Evolutionary conservation across 768 basidiomycete genomes (phyloP), one percentile per base, ranked within the genome.

Genomic region (Strobilomyces echinocephalus): DNA sequence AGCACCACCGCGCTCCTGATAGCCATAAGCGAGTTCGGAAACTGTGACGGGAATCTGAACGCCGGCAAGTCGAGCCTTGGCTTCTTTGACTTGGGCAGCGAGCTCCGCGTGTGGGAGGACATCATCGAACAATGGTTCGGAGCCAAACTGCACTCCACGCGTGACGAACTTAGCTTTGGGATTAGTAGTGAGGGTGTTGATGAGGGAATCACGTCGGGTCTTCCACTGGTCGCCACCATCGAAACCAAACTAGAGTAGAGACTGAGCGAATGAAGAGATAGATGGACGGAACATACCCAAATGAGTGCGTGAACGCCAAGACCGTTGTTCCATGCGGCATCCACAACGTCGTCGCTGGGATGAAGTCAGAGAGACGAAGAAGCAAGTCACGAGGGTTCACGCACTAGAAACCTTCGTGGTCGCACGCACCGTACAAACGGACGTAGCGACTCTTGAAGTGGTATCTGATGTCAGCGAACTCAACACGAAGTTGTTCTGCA

Each of bases 251-350:
- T 73, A 28, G 7, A 30, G 30, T 7, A 8, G 3, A 28, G 16
- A 11, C 34, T 16, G 24, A 20, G 42, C 21, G 1, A 43, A 15
- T 16, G 15, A 42, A 35, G 21, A 10, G 2, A 48, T 1, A 31
- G 11, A 30, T 34, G 41, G 11, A 38, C 12, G 28, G 15, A 42
- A 46, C 76, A 59, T 61, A 85, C 85, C 86, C 85, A 88, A 54
- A 89, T 80, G 18, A 88, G 69, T 12, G 85, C 84, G 56, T 88
- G 86, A 5, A 89, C 83, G 42, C 87, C 86, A 31, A 88, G 67
- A n/a, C 78, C 74, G 33, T 80, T 81, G 20, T 72, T 66, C 84
- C 84, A 88, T 8, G 86, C 86, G 26, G 87, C 86, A 39, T 82
- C 75, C 21, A 88, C 73, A 36, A 87, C 66, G 55, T 85, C 75